phyloP scores from a whole-genome alignment of 352 stramenopile species.

The Globisporangium spiculum region DNA sequence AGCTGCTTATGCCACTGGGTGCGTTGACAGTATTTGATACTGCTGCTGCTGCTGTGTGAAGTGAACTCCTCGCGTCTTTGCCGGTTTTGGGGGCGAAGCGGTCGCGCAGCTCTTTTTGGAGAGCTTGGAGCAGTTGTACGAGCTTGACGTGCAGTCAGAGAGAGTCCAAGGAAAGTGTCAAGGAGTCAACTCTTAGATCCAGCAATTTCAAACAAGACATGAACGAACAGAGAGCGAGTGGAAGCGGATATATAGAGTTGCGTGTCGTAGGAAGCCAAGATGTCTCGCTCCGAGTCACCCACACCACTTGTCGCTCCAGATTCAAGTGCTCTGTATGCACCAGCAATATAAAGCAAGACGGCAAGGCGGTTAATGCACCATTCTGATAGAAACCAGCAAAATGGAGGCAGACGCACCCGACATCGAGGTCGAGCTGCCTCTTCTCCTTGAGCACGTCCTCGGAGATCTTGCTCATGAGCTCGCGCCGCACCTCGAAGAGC shows the following conservation, averaged over 20 bases:
- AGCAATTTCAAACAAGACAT: background rate
- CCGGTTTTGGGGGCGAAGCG: conserved; percentile 28
- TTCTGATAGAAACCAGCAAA: background rate
- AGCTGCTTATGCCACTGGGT: background rate
- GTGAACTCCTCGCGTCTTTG: background rate
- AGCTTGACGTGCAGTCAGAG: conserved; percentile 43
- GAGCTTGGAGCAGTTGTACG: conserved; percentile 39
- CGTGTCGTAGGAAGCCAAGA: conserved; percentile 65
- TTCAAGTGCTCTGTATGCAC: conserved; percentile 11
- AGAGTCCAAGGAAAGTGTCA: conserved; percentile 8
- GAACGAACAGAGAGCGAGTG: background rate
- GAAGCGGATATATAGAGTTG: conserved; percentile 66
- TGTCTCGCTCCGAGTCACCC: conserved; percentile 37
- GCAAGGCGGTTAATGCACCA: too few relatives aligned
- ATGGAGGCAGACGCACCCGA: conserved; percentile 26
- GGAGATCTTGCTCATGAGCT: conserved; percentile 67
- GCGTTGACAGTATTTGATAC: background rate
- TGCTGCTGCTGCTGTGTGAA: background rate
- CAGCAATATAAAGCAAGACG: background rate
- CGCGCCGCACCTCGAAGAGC: conserved; percentile 63
- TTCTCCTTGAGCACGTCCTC: conserved; percentile 71
- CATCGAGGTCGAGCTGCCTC: conserved; percentile 55
- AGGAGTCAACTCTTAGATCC: background rate
- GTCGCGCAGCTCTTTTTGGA: conserved; percentile 53
- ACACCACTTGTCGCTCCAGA: background rate